A percentile compares a stretch with the other conserved stretches of the same genome.
phyloP scores from a whole-genome alignment of 495 filamentous ascomycete species.

The Penicillium desertorum region DNA sequence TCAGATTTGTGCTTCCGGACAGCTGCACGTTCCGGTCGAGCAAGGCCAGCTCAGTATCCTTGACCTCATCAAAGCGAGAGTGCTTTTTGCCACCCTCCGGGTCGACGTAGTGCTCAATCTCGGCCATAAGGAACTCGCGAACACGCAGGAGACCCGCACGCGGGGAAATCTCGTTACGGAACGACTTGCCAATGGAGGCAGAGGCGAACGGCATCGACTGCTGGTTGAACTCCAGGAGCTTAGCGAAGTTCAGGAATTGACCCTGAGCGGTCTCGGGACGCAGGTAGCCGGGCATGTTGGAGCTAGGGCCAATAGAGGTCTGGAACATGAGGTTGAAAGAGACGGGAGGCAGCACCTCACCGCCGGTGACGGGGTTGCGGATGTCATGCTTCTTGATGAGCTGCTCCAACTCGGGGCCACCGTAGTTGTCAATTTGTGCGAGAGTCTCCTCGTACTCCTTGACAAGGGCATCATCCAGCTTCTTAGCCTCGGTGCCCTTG shows the following conservation, averaged over 20 bases:
- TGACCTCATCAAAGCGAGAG: constrained; percentile 61
- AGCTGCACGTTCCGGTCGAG: constrained; percentile 72
- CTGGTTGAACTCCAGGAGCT: constrained; percentile 71
- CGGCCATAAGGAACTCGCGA: constrained; percentile 72
- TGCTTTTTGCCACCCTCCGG: constrained; percentile 71
- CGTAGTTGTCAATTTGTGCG: constrained; percentile 72
- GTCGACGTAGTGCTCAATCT: constrained; percentile 74
- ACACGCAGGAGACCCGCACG: constrained; percentile 66
- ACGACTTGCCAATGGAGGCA: constrained; percentile 74
- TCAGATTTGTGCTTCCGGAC: constrained; percentile 61
- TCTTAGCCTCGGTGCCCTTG: constrained; percentile 56
- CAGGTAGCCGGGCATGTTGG: constrained; percentile 62
- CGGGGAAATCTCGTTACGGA: constrained; percentile 73
- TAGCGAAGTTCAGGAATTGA: constrained; percentile 67
- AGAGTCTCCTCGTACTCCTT: constrained; percentile 68
- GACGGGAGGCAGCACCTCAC: constrained; percentile 60
- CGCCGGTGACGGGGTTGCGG: constrained; percentile 61
- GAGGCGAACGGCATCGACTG: constrained; percentile 70
- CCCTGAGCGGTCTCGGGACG: constrained; percentile 69
- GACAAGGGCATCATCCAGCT: constrained; percentile 62
- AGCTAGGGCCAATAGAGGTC: constrained; percentile 66
- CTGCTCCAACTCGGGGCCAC: constrained; percentile 59
- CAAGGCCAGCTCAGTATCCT: constrained; percentile 61
- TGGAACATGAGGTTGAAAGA: constrained; percentile 77
- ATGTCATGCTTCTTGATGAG: constrained; percentile 67